Base-by-base conservation (phyloP, 2,329 filamentous ascomycete species). In the Dissoconium aciculare region DNA sequence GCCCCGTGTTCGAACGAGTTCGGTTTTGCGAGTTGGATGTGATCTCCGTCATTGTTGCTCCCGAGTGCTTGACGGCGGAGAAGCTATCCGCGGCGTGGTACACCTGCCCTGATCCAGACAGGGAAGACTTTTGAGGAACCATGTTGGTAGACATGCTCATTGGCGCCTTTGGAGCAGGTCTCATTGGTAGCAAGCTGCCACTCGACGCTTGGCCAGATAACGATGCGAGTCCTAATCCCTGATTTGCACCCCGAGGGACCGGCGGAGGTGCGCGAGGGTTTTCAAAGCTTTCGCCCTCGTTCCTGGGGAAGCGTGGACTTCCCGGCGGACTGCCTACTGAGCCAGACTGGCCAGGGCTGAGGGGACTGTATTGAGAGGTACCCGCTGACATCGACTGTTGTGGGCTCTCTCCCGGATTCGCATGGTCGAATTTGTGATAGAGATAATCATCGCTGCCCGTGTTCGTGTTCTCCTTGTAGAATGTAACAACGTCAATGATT, bases 341-440 rank as follows among this genome's bases (percentile, higher is more conserved):
- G 5, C 69, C 63, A 49, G 67, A 69, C 57, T 67, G 69, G 28
- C 37, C 40, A 17, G 55, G 50, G 16, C 46, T 51, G 33, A 52
- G 36, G 30, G 37, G 41, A 32, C 26, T 31, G 6, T 44, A 44
- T 27, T 42, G 36, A 32, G 44, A 39, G 30, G 19, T n/a, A 23
- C 34, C 35, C 19, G 34, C 27, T 21, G 42, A 30, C 17, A 40
- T 33, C 35, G 39, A 52, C 49, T 47, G 55, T 50, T 43, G 55
- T 43, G 55, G 59, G 49, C 52, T 56, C 40, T 60, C 56, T 34
- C 62, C 60, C 6, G 75, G 66, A 48, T 77, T 74, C 31, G 79
- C 83, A 60, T 93, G 76, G 48, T 91, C 83, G 55, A 98, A 94
- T 56, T 98, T 98, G 56, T 95, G 85, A 64, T 89, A 82, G 34